A percentile compares a stretch with the other conserved stretches of the same genome.
Conservation (phyloP, 2,329 filamentous ascomycete genomes). For the Karstenula rhodostoma region DNA sequence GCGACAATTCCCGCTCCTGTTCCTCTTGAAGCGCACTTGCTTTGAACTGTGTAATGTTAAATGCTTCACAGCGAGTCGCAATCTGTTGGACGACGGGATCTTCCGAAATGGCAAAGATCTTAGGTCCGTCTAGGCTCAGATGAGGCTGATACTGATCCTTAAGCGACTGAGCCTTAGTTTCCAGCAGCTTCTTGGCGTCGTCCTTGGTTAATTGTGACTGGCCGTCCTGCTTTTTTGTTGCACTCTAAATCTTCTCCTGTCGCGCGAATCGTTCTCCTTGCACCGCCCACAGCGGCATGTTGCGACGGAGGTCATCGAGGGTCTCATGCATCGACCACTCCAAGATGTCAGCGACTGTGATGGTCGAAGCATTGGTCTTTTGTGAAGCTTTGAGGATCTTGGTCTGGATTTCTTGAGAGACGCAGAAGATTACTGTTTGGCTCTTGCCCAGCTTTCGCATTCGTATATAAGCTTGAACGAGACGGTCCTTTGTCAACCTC, state of each 20-base stretch:
- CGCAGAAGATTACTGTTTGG: conserved; percentile 69
- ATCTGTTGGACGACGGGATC: conserved; percentile 30
- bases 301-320: conserved; percentile 57
- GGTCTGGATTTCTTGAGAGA: conserved; percentile 65
- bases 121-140: background rate
- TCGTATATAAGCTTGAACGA: conserved; percentile 73
- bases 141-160: conserved; percentile 61
- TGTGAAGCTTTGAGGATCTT: conserved; percentile 56
- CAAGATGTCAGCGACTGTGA: conserved; percentile 66
- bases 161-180: conserved; percentile 63
- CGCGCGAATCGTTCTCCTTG: conserved; percentile 64
- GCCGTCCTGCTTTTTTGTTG: conserved; percentile 34
- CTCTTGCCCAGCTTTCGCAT: conserved; percentile 73
- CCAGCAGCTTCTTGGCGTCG: conserved; percentile 58
- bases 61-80: conserved; percentile 29
- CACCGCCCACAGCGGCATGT: conserved; percentile 66
- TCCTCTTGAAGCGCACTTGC: conserved; percentile 65
- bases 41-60: conserved; percentile 39
- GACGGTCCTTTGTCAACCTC: conserved; percentile 70
- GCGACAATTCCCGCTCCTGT: conserved; percentile 72
- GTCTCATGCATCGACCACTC: conserved; percentile 68
- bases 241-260: conserved; percentile 44
- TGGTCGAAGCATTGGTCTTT: conserved; percentile 23
- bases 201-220: conserved; percentile 19
- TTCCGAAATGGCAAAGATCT: conserved; percentile 15